These are phyloP conservation scores for Ophiognomonia clavigignenti-juglandacearum DNA, from an alignment of 2,329 filamentous ascomycete species.

Conservation along the genomic window DNA sequence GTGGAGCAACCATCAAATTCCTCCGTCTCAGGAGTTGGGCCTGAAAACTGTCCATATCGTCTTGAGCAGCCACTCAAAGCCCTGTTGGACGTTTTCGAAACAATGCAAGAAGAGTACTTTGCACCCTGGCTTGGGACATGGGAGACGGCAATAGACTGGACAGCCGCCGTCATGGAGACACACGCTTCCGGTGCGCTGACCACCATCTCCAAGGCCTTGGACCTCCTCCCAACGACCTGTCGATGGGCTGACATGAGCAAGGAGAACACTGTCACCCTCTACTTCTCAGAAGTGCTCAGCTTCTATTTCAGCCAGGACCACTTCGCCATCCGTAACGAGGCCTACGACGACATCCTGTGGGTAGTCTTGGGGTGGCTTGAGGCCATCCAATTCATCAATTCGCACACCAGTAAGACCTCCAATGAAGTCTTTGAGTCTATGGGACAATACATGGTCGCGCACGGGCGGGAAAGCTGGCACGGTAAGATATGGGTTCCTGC, in stretches of 20 bases:
- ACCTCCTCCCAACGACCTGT: slow-evolving; percentile 29
- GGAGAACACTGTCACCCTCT: slow-evolving; percentile 77
- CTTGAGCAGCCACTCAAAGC: neutral
- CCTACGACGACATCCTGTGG: slow-evolving; percentile 94
- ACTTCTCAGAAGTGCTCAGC: slow-evolving; percentile 70
- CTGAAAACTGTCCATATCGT: neutral
- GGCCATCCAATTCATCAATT: slow-evolving; percentile 67
- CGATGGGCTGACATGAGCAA: slow-evolving; percentile 41
- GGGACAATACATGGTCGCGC: slow-evolving; percentile 10
- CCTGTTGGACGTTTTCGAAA: slow-evolving; percentile 43
- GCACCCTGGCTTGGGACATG: slow-evolving; percentile 73
- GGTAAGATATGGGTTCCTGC: slow-evolving; percentile 68
- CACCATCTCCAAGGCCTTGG: slow-evolving; percentile 61
- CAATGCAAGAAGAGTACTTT: slow-evolving; percentile 75
- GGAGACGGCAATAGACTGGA: slow-evolving; percentile 90
- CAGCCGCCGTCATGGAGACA: slow-evolving; percentile 77
- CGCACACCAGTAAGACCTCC: slow-evolving; percentile 64
- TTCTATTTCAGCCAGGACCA: slow-evolving; percentile 88
- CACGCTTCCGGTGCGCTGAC: slow-evolving; percentile 69
- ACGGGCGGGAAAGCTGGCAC: slow-evolving; percentile 54
- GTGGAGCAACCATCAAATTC: neutral
- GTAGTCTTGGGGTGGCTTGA: slow-evolving; percentile 90
- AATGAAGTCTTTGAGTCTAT: slow-evolving; percentile 15
- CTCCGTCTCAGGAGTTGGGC: neutral
- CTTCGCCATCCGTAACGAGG: slow-evolving; percentile 65